Conservation (phyloP, 2,329 filamentous ascomycete genomes). For the Orbilia javanica region DNA sequence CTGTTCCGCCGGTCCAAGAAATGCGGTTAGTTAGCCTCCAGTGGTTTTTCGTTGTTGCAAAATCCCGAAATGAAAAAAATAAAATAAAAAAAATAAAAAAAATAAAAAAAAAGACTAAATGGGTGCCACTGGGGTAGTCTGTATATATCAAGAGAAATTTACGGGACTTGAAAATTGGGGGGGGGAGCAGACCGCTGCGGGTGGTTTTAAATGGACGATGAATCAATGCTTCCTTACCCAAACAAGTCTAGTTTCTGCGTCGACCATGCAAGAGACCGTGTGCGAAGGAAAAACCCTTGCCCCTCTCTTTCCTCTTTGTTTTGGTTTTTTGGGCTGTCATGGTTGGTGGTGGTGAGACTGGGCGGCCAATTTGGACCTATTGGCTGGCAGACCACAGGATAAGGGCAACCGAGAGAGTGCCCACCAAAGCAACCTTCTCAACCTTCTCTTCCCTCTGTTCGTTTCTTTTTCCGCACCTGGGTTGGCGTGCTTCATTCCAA, state of each 20-base stretch:
- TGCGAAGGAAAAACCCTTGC: slow-evolving; percentile 51
- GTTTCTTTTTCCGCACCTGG: slow-evolving; percentile 55
- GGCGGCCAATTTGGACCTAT: slow-evolving; percentile 54
- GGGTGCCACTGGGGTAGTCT: slow-evolving; percentile 55
- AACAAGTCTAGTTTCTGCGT: slow-evolving; percentile 43
- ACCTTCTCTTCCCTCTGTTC: slow-evolving; percentile 32
- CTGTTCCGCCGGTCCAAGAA: slow-evolving; percentile 20
- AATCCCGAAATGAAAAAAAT: slow-evolving; percentile 25
- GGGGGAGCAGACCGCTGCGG: slow-evolving; percentile 47
- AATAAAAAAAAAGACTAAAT: slow-evolving; percentile 23
- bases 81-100: slow-evolving; percentile 29
- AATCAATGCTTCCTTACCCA: slow-evolving; percentile 56
- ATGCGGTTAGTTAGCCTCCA: slow-evolving; percentile 11
- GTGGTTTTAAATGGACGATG: slow-evolving; percentile 58
- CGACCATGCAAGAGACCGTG: slow-evolving; percentile 56
- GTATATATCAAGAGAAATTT: slow-evolving; percentile 57
- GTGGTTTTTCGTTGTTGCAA: slow-evolving; percentile 6
- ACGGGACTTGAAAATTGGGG: slow-evolving; percentile 56
- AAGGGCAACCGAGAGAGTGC: slow-evolving; percentile 63
- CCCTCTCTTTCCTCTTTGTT: slow-evolving; percentile 51
- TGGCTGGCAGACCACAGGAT: slow-evolving; percentile 62
- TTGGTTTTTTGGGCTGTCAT: slow-evolving; percentile 46
- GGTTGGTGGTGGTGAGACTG: slow-evolving; percentile 44
- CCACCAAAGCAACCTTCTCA: slow-evolving; percentile 40
- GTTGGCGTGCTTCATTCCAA: slow-evolving; percentile 56